These are phyloP conservation scores for Gossypium trilobum DNA, from an alignment of 441 rosid genomes.

Conservation along the genomic window DNA sequence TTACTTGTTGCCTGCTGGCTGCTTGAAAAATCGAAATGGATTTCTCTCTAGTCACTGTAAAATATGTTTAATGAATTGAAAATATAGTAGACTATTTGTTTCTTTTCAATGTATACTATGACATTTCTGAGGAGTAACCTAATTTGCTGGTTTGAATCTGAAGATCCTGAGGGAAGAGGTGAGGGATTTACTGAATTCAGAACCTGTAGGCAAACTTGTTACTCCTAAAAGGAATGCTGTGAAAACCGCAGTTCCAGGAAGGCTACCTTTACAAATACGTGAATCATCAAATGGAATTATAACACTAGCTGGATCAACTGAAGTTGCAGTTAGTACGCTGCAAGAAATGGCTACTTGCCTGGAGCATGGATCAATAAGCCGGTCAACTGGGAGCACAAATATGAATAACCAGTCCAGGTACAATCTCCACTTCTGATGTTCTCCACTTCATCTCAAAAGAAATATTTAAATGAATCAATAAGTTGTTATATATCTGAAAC, in stretches of 20 bases:
- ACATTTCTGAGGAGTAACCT: constrained; percentile 6
- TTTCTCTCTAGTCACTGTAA: neutral
- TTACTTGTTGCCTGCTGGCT: neutral
- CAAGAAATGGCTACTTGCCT: constrained; percentile 58
- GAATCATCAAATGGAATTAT: constrained; percentile 60
- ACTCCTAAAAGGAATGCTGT: constrained; percentile 35
- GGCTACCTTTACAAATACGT: constrained; percentile 50
- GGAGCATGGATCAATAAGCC: constrained; percentile 50
- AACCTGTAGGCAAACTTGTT: constrained; percentile 28
- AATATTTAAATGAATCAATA: neutral
- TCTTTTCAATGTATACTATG: neutral
- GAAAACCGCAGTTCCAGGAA: constrained; percentile 35
- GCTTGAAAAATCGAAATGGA: neutral
- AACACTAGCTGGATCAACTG: constrained; percentile 53
- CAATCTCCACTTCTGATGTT: constrained; percentile 3
- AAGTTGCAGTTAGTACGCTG: constrained; percentile 38
- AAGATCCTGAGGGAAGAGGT: constrained; percentile 71
- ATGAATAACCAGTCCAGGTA: constrained; percentile 61
- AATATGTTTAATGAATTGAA: neutral
- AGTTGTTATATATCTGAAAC: neutral
- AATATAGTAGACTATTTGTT: neutral
- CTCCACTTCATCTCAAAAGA: neutral
- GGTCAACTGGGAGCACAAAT: constrained; percentile 62
- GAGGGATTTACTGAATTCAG: constrained; percentile 48
- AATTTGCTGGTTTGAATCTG: constrained; percentile 20